Base-by-base conservation (phyloP, 192 early-diverging fungal genomes). In the Lunasporangiospora selenospora region DNA sequence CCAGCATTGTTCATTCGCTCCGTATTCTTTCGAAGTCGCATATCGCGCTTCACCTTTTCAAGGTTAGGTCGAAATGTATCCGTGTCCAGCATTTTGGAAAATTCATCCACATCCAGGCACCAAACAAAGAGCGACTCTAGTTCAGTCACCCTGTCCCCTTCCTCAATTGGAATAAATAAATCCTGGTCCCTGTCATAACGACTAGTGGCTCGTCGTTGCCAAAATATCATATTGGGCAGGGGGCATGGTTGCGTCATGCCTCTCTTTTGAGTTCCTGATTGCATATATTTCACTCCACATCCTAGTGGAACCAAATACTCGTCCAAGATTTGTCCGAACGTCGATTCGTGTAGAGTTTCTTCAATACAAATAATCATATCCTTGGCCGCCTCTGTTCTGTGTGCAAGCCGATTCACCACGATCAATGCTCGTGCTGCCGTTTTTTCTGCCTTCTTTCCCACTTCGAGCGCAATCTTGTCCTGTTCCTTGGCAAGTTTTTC, bases 291-390 rank as follows among this genome's bases (percentile, higher is more conserved):
- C 31, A 36, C 41, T 24, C 47, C 47, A 23, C 69, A 58, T 1
- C 63, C 61, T 33, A 73, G 42, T 13, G 48, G 1, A 3, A 24
- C 15, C 24, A 62, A 41, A 47, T 73, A 73, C 10, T 40, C 26
- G 18, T 71, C 32, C 11, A 81, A 18, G 1, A 65, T 33, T 13
- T 63, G 12, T 6, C 82, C 82, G 23, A 70, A 30, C 5, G 44
- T 34, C 11, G 80, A 59, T 0, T 34, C 10, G 15, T 60, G 36
- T 12, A 84, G 66, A 26, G 57, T 51, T 0, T 65, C 34, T 23
- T 81, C 80, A 4, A 81, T 46, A 21, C 75, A 65, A 0, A 84
- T 21, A 31, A 81, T 73, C 47, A 81, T 79, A 47, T 84, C 82
- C 30, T 80, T 66, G 9, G 76, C 33, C 0, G 32, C 46, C 10